These are phyloP conservation scores for Chaetomium cochliodes DNA, from an alignment of 495 filamentous ascomycete genomes.

Conservation along the genomic window DNA sequence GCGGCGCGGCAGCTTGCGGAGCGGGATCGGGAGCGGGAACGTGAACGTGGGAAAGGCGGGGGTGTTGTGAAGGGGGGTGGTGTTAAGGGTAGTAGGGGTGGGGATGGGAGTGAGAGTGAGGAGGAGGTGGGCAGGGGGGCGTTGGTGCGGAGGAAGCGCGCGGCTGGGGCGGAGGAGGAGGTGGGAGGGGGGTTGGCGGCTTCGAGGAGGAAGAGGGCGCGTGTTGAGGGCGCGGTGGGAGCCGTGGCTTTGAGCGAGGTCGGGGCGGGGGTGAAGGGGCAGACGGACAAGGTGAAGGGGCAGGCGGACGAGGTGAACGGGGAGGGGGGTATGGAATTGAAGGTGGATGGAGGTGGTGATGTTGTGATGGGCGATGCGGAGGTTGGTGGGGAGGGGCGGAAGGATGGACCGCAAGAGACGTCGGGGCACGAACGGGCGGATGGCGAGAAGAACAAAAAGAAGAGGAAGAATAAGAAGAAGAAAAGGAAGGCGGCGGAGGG, in stretches of 20 bases:
- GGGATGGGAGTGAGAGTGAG: conserved; percentile 48
- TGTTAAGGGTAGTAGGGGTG: neutral
- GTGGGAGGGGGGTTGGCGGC: conserved; percentile 29
- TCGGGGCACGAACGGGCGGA: conserved; percentile 49
- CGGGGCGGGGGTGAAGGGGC: neutral
- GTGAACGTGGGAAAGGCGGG: conserved; percentile 21
- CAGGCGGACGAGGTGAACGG: neutral
- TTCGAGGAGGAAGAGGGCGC: conserved; percentile 10
- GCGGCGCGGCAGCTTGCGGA: conserved; percentile 14
- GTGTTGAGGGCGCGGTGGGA: neutral
- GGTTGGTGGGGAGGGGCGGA: conserved; percentile 3
- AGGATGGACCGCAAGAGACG: conserved; percentile 17
- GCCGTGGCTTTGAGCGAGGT: neutral
- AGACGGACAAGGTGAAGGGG: neutral
- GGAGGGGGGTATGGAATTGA: conserved; percentile 8
- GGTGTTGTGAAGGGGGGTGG: too few species aligned
- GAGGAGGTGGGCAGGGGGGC: conserved; percentile 62
- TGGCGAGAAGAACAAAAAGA: conserved; percentile 54
- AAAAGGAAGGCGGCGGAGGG: conserved; percentile 23
- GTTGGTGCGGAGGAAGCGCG: conserved; percentile 47
- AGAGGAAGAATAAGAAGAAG: conserved; percentile 41
- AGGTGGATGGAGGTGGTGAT: neutral
- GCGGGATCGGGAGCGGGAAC: conserved; percentile 13
- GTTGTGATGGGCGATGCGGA: conserved; percentile 7
- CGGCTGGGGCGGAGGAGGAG: conserved; percentile 9